Evolutionary conservation across 495 filamentous ascomycete genomes (phyloP).

Genomic region (Coniosporium apollinis): DNA sequence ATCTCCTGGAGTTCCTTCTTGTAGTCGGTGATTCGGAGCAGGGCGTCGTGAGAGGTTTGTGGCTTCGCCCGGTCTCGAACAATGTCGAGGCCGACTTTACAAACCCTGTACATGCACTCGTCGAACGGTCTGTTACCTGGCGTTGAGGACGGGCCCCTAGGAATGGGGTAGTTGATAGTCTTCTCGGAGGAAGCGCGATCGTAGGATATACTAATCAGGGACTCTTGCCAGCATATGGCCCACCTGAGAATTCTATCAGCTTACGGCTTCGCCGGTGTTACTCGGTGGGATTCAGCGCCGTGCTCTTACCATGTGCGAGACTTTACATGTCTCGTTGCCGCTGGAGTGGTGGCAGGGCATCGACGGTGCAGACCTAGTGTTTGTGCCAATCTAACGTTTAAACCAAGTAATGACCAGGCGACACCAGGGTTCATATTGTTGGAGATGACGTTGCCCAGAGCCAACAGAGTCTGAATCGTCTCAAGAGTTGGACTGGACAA

Average conservation of each 20-base stretch:
- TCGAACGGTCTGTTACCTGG: slow-evolving; percentile 32
- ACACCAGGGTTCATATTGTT: slow-evolving; percentile 52
- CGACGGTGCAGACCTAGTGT: slow-evolving; percentile 38
- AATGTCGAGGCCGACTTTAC: slow-evolving; percentile 36
- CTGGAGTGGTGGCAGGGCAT: slow-evolving; percentile 30
- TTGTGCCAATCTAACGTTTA: slow-evolving; percentile 41
- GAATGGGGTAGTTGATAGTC: slow-evolving; percentile 32
- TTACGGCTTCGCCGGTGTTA: too few species aligned
- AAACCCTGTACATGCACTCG: slow-evolving; percentile 36
- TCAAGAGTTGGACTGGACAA: slow-evolving; percentile 41
- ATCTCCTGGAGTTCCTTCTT: slow-evolving; percentile 34
- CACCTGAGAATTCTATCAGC: too few species aligned
- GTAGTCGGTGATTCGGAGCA: slow-evolving; percentile 32
- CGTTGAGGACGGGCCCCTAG: slow-evolving; percentile 24
- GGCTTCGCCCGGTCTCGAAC: slow-evolving; percentile 35
- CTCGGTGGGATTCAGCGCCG: too few species aligned
- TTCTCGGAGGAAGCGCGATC: slow-evolving; percentile 38
- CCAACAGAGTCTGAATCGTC: slow-evolving; percentile 38
- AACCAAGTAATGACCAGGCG: slow-evolving; percentile 40
- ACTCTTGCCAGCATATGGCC: slow-evolving; percentile 47
- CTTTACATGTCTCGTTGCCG: neutral
- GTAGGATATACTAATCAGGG: slow-evolving; percentile 42
- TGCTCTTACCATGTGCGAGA: neutral
- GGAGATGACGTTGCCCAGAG: slow-evolving; percentile 43
- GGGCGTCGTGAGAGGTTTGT: slow-evolving; percentile 26